A percentile compares a stretch with the other conserved stretches of the same genome.
These are phyloP conservation scores for Eucalyptus lansdowneana DNA, from an alignment of 345 rosid genomes.

Conservation along the genomic window DNA sequence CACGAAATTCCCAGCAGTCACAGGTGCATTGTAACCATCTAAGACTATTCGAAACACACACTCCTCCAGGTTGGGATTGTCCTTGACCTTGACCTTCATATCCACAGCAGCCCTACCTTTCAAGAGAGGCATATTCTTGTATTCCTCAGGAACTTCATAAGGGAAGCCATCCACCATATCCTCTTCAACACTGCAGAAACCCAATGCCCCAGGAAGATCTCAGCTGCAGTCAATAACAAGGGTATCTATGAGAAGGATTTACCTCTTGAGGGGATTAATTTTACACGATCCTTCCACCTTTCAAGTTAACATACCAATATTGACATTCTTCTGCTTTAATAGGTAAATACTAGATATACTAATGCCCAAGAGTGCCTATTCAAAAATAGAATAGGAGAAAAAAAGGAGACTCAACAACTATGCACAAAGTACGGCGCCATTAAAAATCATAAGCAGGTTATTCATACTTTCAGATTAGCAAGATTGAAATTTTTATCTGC, in stretches of 20 bases:
- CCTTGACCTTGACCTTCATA: constrained; percentile 98
- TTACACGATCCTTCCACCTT: constrained; percentile 6
- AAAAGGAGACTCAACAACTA: background rate
- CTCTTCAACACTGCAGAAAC: constrained; percentile 99
- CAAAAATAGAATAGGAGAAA: background rate
- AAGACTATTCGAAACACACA: constrained; percentile 82
- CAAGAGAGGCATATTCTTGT: constrained; percentile 69
- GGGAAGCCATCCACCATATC: constrained; percentile 98
- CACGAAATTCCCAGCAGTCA: constrained; percentile 87
- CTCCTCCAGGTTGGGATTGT: constrained; percentile 81
- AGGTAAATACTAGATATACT: background rate
- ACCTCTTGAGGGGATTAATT: constrained; percentile 17
- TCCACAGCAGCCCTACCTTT: constrained; percentile 95
- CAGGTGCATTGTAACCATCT: constrained; percentile 96
- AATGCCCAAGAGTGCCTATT: background rate
- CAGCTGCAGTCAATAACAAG: constrained; percentile 99
- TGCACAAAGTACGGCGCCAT: background rate
- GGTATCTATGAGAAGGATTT: constrained; percentile 55
- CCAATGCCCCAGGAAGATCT: constrained; percentile 99
- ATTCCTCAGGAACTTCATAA: constrained; percentile 84
- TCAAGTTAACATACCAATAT: background rate
- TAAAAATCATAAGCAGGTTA: background rate
- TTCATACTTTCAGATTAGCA: background rate
- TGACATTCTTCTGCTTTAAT: background rate
- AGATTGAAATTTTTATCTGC: background rate